Conservation (phyloP, 2,329 filamentous ascomycete genomes). For the Tolypocladium ophioglossoides region DNA sequence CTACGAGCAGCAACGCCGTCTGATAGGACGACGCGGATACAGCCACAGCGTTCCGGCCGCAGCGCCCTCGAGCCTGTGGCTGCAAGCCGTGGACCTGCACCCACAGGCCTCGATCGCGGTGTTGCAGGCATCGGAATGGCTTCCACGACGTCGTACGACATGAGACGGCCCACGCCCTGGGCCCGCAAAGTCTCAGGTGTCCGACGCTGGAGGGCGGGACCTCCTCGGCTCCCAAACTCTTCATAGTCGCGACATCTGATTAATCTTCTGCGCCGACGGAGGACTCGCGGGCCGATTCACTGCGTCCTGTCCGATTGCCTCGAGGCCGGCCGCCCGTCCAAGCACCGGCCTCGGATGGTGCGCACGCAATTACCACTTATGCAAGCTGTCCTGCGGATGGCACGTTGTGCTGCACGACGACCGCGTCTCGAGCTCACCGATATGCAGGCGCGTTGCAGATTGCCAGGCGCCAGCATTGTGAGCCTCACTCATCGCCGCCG, state of each 20-base stretch:
- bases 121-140: background rate
- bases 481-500: no score
- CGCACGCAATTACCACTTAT: background rate
- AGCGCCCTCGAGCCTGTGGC: background rate
- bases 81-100: background rate
- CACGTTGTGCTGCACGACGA: background rate
- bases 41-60: background rate
- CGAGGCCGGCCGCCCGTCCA: background rate
- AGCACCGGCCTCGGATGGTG: no score
- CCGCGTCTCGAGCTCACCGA: slow-evolving; percentile 2
- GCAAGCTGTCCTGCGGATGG: background rate
- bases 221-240: background rate
- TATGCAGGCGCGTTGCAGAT: background rate
- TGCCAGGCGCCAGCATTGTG: background rate
- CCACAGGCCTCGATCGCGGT: background rate
- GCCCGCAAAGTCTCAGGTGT: background rate
- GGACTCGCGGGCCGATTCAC: background rate
- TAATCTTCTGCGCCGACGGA: background rate
- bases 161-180: background rate
- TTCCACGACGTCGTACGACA: background rate
- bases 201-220: background rate
- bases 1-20: background rate
- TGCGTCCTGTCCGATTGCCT: background rate
- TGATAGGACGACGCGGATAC: background rate
- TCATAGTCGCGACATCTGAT: background rate